phyloP scores from a whole-genome alignment of 2,329 filamentous ascomycete genomes.

The Colletotrichum sp. region DNA sequence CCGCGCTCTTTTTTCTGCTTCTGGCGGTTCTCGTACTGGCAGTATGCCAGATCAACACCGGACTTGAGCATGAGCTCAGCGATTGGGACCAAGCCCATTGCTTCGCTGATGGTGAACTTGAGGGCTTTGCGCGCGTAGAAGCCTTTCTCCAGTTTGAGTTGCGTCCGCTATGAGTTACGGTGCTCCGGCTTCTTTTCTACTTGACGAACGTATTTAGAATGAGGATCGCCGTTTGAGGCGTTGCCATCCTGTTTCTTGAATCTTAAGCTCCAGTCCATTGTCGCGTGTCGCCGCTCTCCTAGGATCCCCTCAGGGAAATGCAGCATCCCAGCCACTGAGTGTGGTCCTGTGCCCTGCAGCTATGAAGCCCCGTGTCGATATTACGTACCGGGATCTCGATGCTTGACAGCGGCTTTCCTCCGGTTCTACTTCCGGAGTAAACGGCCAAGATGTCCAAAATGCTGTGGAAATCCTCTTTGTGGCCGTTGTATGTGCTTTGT shows the following conservation, averaged over 20 bases:
- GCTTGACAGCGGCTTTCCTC: not conserved
- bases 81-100: not conserved
- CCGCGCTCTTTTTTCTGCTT: not conserved
- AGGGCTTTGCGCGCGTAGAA: not conserved
- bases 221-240: not conserved
- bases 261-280: not conserved
- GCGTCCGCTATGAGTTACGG: not conserved
- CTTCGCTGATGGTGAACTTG: not conserved
- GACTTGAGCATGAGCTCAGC: not conserved
- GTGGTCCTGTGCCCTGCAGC: not conserved
- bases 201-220: not conserved
- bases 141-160: not conserved
- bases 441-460: not conserved
- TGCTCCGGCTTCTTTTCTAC: not conserved
- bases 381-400: not conserved
- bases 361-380: not conserved
- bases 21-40: not conserved
- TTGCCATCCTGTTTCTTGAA: not conserved
- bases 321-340: not conserved
- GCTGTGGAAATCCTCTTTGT: not conserved
- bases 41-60: not conserved
- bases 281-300: not conserved
- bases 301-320: not conserved
- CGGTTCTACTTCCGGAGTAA: not conserved
- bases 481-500: not conserved